These are phyloP conservation scores for Neonectria ditissima DNA, from an alignment of 2,329 filamentous ascomycete species.

Conservation along the genomic window DNA sequence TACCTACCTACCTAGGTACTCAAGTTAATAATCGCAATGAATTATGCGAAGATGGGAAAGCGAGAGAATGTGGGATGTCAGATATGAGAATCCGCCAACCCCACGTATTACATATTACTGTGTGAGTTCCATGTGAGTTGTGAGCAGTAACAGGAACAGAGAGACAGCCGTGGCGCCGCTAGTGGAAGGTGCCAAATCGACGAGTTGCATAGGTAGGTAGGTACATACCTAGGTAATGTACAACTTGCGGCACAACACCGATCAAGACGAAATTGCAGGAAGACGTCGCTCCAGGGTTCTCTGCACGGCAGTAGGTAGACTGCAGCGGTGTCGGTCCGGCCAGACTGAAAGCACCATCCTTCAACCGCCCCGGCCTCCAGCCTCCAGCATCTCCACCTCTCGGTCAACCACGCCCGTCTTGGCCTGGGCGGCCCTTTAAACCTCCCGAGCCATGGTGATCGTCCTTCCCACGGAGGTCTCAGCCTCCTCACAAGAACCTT, in stretches of 20 bases:
- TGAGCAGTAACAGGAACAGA: not conserved
- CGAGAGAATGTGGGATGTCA: slow-evolving; percentile 3
- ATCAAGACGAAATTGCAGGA: slow-evolving; percentile 42
- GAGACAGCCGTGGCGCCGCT: too few species aligned
- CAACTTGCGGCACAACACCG: slow-evolving; percentile 4
- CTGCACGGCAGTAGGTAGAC: slow-evolving; percentile 12
- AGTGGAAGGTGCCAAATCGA: too few species aligned
- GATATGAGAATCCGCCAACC: not conserved
- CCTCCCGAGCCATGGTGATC: slow-evolving; percentile 19
- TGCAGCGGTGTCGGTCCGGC: not conserved
- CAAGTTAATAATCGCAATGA: not conserved
- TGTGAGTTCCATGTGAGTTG: too few species aligned
- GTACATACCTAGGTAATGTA: too few species aligned
- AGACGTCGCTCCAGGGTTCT: slow-evolving; percentile 14
- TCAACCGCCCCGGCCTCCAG: not conserved
- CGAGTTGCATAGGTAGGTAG: too few species aligned
- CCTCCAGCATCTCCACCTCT: slow-evolving; percentile 10
- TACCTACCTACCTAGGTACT: too few species aligned
- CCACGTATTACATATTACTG: not conserved
- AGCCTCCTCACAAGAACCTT: not conserved
- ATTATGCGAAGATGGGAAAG: not conserved
- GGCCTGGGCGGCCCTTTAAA: slow-evolving; percentile 14
- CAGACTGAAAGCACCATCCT: slow-evolving; percentile 8
- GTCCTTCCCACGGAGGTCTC: slow-evolving; percentile 2
- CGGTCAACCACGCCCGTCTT: slow-evolving; percentile 13